These are phyloP conservation scores for Boletus semigastroideus DNA, from an alignment of 1,284 basidiomycete species.

Conservation along the genomic window DNA sequence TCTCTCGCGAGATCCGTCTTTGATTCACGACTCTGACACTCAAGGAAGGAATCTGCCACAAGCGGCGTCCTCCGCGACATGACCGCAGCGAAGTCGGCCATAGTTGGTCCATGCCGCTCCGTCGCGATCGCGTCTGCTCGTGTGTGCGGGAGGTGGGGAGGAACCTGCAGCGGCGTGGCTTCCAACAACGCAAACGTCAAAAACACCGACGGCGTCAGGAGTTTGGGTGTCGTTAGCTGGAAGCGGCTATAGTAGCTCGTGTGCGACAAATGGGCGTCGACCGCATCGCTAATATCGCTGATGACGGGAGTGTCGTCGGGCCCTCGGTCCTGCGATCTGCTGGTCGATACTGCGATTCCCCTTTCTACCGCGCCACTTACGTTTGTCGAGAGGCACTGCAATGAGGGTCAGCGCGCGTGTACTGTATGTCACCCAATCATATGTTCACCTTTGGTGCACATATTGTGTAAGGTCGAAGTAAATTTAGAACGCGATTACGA, in stretches of 20 bases:
- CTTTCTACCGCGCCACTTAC: constrained; percentile 29
- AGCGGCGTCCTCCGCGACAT: constrained; percentile 39
- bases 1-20: constrained; percentile 33
- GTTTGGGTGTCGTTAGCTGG: constrained; percentile 35
- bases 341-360: constrained; percentile 20
- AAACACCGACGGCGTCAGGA: constrained; percentile 45
- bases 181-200: constrained; percentile 52
- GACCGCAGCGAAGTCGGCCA: constrained; percentile 45
- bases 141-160: constrained; percentile 49
- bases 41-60: constrained; percentile 40
- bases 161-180: constrained; percentile 40
- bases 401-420: constrained; percentile 19
- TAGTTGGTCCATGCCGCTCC: constrained; percentile 48
- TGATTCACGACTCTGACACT: constrained; percentile 31
- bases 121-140: constrained; percentile 42
- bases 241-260: constrained; percentile 24
- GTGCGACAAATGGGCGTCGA: constrained; percentile 9
- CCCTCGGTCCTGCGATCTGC: constrained; percentile 24
- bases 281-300: constrained; percentile 10
- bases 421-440: constrained; percentile 13
- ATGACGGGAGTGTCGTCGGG: constrained; percentile 10
- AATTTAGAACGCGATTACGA: constrained; percentile 36
- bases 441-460: constrained; percentile 28
- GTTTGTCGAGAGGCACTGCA: constrained; percentile 24
- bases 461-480: constrained; percentile 40